Percentiles rank a stretch among this genome's conserved stretches.
phyloP scores from a whole-genome alignment of 108 stramenopile species.

The Schizochytrium sp. region DNA sequence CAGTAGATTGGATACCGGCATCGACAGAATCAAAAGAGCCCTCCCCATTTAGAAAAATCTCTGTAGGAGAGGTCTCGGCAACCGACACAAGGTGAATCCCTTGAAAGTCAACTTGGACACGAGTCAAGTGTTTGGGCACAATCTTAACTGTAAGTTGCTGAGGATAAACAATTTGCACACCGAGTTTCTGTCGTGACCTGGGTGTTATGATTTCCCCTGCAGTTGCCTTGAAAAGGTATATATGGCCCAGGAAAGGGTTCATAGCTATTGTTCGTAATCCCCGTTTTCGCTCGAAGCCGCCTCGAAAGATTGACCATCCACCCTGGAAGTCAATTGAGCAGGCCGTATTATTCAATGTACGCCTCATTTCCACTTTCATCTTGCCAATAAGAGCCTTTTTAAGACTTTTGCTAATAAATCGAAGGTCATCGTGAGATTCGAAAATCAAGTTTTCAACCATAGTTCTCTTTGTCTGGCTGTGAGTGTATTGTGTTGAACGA shows the following conservation, averaged over 20 bases:
- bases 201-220: constrained; percentile 9
- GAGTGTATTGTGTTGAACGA: no score
- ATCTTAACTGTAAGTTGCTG: neutral
- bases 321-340: constrained; percentile 36
- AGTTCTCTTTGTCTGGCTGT: no score
- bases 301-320: constrained; percentile 35
- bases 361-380: neutral
- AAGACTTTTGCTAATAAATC: neutral
- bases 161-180: neutral
- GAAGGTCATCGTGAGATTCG: constrained; percentile 5
- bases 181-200: neutral
- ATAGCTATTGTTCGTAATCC: neutral
- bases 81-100: neutral
- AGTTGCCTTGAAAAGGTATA: constrained; percentile 5
- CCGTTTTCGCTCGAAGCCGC: neutral
- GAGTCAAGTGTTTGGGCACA: neutral
- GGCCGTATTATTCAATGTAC: neutral
- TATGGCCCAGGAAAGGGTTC: neutral
- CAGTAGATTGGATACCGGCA: neutral
- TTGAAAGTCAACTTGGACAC: constrained; percentile 38
- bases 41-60: neutral
- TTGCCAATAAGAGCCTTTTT: neutral
- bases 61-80: no score
- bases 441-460: constrained; percentile 9
- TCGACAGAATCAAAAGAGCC: neutral